Base-by-base conservation (phyloP, 148 eudicot genomes). In the Cornus kousa region DNA sequence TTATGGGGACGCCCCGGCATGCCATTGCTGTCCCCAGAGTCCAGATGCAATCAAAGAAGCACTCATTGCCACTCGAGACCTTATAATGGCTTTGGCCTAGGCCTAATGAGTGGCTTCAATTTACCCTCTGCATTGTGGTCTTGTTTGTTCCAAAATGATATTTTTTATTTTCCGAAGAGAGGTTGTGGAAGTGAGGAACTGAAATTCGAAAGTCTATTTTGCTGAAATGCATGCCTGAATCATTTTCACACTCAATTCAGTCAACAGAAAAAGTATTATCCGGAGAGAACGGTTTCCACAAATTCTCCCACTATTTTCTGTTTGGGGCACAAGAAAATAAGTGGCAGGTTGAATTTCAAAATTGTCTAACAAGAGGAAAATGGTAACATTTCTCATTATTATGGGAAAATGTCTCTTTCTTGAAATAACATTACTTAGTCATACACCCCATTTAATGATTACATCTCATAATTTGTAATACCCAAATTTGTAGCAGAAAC, bases 51-150 rank as follows among this genome's bases (percentile, higher is more conserved):
- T 62, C 66, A 62, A 62, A n/a, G 24, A 19, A n/a, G 66, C 66
- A 62, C 23, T 62, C 66, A 62, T 62, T 62, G 66, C 66, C 66
- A 62, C 66, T 62, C 66, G 20, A 62, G 66, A 62, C 66, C 66
- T 62, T 62, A 3, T 28, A 19, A 2, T 14, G 66, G 66, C 22
- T 17, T 20, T 62, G 66, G 66, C 66, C 66, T n/a, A n/a, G n/a
- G n/a, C n/a, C 66, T 17, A 62, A 62, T 62, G 9, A 62, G 23
- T 62, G 66, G 66, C 66, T 62, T 62, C 3, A 7, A 19, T 62
- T 62, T 62, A 17, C 66, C 23, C 66, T 62, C 66, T 62, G 66
- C 20, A 62, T n/a, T 62, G 66, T 17, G 4, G 4, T 1, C 24
- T 62, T 62, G 6, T n/a, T 62, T 62, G 66, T 62, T 62, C 8